Base-by-base conservation (phyloP, 2,329 filamentous ascomycete species). In the Pyricularia pennisetigena region DNA sequence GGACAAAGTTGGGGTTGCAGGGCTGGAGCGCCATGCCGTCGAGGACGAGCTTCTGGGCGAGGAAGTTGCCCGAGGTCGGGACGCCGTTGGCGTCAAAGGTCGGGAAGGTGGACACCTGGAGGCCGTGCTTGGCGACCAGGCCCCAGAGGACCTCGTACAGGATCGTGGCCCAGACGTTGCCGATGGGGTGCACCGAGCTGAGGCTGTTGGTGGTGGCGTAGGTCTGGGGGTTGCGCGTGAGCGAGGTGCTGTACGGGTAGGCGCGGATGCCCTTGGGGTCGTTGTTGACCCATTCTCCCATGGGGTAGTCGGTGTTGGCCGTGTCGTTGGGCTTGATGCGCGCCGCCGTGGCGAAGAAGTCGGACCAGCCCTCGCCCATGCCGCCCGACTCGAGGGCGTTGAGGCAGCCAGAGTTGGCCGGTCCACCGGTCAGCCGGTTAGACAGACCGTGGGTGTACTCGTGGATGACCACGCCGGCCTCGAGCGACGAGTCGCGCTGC, bases 391-490 rank as follows among this genome's bases (percentile, higher is more conserved):
- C 84, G n/a, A 78, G 71, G 12, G 79, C 74, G 14, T 68, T 73
- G 20, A 86, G 77, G 71, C 85, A 87, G 65, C 74, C 78, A 30
- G 72, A 76, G 78, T 87, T 88, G 64, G 78, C 76, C 0, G 85
- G 85, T 0, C 86, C 86, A 66, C 86, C 86, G 0, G 86, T 88
- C 30, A 88, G 79, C 59, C 86, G 85, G 75, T 79, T 87, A 16
- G 84, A 86, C 9, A 88, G 69, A 29, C 82, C 82, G 75, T 86
- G 84, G 0, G 81, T 84, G 73, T 82, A 86, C 73, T 86, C 85
- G 77, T 88, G 86, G 70, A 88, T 83, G 26, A 89, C 79, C 23
- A 88, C 84, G 68, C 84, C 83, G 6, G 84, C 82, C 65, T 88
- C 86, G 70, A 88, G 88, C n/a, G 80, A 76, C 69, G 81, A 82